phyloP scores from a whole-genome alignment of 2,329 filamentous ascomycete genomes.

The Pseudocercospora fuligena region DNA sequence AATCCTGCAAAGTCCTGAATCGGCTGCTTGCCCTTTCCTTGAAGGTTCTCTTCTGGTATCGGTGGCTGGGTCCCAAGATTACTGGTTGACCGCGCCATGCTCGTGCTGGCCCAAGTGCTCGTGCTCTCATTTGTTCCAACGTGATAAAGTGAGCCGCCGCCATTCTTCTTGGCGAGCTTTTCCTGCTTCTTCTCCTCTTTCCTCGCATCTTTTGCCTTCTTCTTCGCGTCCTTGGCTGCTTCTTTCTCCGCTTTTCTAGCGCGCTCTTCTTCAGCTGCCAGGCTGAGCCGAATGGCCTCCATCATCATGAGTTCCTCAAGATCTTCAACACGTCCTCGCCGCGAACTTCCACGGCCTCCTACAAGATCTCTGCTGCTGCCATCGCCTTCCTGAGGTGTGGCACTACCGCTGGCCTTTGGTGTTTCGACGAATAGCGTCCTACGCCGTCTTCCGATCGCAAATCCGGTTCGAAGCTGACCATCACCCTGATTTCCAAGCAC shows the following conservation, averaged over 20 bases:
- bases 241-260: conserved; percentile 84
- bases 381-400: conserved; percentile 47
- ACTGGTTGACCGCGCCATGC: conserved; percentile 49
- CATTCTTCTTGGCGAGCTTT: conserved; percentile 69
- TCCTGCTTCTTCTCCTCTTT: conserved; percentile 68
- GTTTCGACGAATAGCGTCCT: conserved; percentile 60
- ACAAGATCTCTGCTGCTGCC: conserved; percentile 42
- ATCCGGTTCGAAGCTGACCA: conserved; percentile 37
- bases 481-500: conserved; percentile 67
- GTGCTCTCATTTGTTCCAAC: conserved; percentile 42
- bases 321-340: conserved; percentile 75
- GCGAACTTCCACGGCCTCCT: conserved; percentile 54
- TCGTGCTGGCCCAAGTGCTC: conserved; percentile 39
- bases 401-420: conserved; percentile 50
- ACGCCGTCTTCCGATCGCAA: conserved; percentile 53
- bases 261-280: conserved; percentile 94
- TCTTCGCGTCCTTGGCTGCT: conserved; percentile 80
- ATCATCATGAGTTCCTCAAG: conserved; percentile 98
- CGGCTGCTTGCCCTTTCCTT: conserved; percentile 55
- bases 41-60: conserved; percentile 44
- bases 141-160: conserved; percentile 60
- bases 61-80: conserved; percentile 54
- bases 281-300: conserved; percentile 87
- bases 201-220: conserved; percentile 76
- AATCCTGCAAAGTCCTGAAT: conserved; percentile 49